Base-by-base conservation (phyloP, 2,329 filamentous ascomycete genomes). In the Sporothrix phasma region DNA sequence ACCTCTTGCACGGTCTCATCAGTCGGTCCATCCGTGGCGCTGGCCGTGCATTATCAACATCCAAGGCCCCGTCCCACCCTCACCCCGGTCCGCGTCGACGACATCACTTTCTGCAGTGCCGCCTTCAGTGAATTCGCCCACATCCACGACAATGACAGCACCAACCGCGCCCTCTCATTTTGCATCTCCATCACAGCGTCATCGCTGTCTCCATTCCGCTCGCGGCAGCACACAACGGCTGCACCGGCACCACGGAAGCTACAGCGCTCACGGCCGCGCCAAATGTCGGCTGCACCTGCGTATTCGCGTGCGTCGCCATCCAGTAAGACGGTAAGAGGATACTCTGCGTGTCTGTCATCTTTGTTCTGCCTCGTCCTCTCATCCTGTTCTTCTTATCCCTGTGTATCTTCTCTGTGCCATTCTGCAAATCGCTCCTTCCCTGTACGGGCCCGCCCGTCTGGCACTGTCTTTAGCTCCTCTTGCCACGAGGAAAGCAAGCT, bases 1-100 rank as follows among this genome's bases (percentile, higher is more conserved):
- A 72, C 7, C 49, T 73, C 58, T 67, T 74, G 46, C 69, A 72
- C 43, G 72, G 67, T 31, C 66, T 74, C 34, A 64, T 70, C 66
- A 68, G 64, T 54, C 69, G 70, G 22, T 70, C 67, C 46, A 26
- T 69, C 62, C 66, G 68, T 22, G 65, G 65, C 29, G 65, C 65
- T 24, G 61, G 68, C 31, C 63, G 67, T 2, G 63, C 65, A 11
- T 47, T 63, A 26, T 26, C 47, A 58, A 26, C 63, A 19, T 65
- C 66, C 46, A 68, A 67, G 66, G 69, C 70, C 1, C 41, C 65
- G 7, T 46, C 65, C 61, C 64, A 3, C 31, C 43, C 1, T 13
- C 59, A 22, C 31, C 53, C 5, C 54, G 43, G 37, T 58, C 54
- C 3, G 37, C 15, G 15, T 58, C 37, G 22, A n/a, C 54, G 15